A percentile compares a stretch with the other conserved stretches of the same genome.
phyloP scores from a whole-genome alignment of 306 rosid species.

The Quercus aquifolioides region DNA sequence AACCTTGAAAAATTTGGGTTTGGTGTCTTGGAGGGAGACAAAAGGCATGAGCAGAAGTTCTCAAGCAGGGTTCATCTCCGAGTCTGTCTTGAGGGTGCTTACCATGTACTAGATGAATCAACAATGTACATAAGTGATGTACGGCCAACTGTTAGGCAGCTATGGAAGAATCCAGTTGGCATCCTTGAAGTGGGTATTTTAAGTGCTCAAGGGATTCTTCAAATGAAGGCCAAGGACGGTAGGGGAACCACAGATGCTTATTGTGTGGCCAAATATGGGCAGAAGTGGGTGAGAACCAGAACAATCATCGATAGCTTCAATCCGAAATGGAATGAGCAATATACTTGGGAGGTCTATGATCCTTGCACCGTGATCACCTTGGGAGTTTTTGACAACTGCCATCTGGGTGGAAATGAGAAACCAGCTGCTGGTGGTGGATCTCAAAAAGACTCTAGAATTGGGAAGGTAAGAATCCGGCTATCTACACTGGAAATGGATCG shows the following conservation, averaged over 20 bases:
- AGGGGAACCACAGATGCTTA: slow-evolving; percentile 61
- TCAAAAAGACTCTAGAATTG: slow-evolving; percentile 53
- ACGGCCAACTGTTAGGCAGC: slow-evolving; percentile 71
- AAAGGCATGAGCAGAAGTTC: slow-evolving; percentile 60
- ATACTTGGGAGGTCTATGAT: slow-evolving; percentile 67
- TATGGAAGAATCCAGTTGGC: slow-evolving; percentile 84
- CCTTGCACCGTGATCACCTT: slow-evolving; percentile 67
- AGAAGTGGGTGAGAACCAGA: slow-evolving; percentile 83
- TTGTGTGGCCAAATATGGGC: slow-evolving; percentile 80
- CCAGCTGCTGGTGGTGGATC: slow-evolving; percentile 35
- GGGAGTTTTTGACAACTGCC: slow-evolving; percentile 80
- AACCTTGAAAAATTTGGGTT: slow-evolving; percentile 69
- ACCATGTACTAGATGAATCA: slow-evolving; percentile 81
- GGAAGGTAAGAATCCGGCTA: slow-evolving; percentile 75
- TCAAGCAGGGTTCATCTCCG: slow-evolving; percentile 55
- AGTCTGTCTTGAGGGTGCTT: slow-evolving; percentile 82
- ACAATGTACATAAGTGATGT: slow-evolving; percentile 78
- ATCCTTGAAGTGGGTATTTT: slow-evolving; percentile 86
- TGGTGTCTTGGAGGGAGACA: slow-evolving; percentile 68
- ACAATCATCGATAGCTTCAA: slow-evolving; percentile 54
- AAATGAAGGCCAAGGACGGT: slow-evolving; percentile 65
- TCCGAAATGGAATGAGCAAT: slow-evolving; percentile 71
- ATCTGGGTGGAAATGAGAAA: slow-evolving; percentile 49
- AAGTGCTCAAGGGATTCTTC: slow-evolving; percentile 74
- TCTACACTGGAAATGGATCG: slow-evolving; percentile 84